A percentile compares a stretch with the other conserved stretches of the same genome.
Evolutionary conservation across 2,329 filamentous ascomycete species (phyloP).

Genomic region (Fusarium incarnatum): DNA sequence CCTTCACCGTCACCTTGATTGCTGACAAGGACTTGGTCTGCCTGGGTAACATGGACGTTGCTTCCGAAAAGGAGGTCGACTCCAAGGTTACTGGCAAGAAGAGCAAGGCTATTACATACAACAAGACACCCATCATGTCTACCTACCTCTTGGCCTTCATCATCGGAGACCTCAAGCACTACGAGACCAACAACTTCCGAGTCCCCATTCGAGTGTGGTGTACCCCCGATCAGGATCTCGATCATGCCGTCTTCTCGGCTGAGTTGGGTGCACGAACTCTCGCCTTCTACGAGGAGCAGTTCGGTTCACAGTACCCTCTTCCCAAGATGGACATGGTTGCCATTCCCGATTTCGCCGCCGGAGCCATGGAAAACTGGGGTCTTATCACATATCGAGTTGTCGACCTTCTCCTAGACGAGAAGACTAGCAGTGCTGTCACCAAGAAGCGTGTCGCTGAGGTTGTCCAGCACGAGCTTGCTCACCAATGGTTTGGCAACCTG

Average conservation of each 20-base stretch:
- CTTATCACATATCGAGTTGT: slow-evolving; percentile 95
- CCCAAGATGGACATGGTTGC: slow-evolving; percentile 67
- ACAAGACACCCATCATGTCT: slow-evolving; percentile 92
- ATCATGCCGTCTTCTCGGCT: slow-evolving; percentile 90
- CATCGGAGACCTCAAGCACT: slow-evolving; percentile 91
- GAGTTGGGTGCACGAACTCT: slow-evolving; percentile 90
- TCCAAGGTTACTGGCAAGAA: slow-evolving; percentile 68
- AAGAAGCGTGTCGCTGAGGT: slow-evolving; percentile 96
- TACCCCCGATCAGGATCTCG: slow-evolving; percentile 88
- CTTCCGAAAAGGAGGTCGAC: slow-evolving; percentile 78
- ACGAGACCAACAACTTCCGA: slow-evolving; percentile 91
- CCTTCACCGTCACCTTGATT: slow-evolving; percentile 90
- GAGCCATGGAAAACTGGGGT: slow-evolving; percentile 99
- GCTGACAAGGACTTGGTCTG: slow-evolving; percentile 92
- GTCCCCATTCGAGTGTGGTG: slow-evolving; percentile 95
- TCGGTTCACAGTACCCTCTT: slow-evolving; percentile 78
- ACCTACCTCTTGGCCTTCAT: slow-evolving; percentile 96
- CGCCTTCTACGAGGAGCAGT: slow-evolving; percentile 95
- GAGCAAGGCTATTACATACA: slow-evolving; percentile 91
- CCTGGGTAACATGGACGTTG: slow-evolving; percentile 96
- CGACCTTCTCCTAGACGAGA: slow-evolving; percentile 84
- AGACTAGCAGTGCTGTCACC: slow-evolving; percentile 85
- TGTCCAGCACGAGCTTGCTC: slow-evolving; percentile 95
- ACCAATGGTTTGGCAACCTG: slow-evolving; percentile 98
- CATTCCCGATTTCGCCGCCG: slow-evolving; percentile 94